phyloP scores from a whole-genome alignment of 768 basidiomycete species.

The Mycena leptocephala region DNA sequence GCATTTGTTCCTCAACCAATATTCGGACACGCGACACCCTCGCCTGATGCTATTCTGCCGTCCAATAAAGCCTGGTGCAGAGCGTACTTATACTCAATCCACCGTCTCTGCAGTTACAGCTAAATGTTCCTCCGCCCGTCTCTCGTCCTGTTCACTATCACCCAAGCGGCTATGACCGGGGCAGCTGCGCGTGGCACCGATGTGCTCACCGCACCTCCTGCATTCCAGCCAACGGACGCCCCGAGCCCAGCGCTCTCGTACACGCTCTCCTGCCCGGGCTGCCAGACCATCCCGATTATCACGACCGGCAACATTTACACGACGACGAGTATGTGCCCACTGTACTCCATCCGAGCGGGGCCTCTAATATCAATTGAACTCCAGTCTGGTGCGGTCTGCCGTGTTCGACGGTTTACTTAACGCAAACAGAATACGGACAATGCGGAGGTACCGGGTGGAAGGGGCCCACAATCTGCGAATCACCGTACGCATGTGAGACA shows the following conservation, averaged over 20 bases:
- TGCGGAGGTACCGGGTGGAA: conserved; percentile 5
- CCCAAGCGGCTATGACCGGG: background rate
- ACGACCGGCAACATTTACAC: too few relatives aligned
- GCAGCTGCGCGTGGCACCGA: background rate
- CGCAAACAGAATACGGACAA: conserved; percentile 7
- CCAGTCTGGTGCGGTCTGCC: too few relatives aligned
- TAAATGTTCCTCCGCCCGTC: conserved; percentile 1
- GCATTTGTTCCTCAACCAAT: conserved; percentile 1
- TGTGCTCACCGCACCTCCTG: too few relatives aligned
- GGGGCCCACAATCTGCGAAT: conserved; percentile 4
- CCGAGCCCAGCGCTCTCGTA: too few relatives aligned
- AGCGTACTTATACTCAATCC: background rate
- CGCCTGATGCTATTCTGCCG: conserved; percentile 3
- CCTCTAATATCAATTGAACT: too few relatives aligned
- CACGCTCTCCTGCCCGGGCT: too few relatives aligned
- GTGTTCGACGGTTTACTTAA: conserved; percentile 3
- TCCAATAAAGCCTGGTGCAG: conserved; percentile 3
- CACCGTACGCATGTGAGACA: background rate
- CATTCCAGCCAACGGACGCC: background rate
- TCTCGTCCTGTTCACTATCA: conserved; percentile 3
- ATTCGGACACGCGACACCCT: background rate
- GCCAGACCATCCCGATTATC: too few relatives aligned
- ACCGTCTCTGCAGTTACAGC: background rate
- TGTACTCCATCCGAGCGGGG: too few relatives aligned
- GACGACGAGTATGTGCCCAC: too few relatives aligned